phyloP scores from a whole-genome alignment of 2,329 filamentous ascomycete species.

The Calonectria pauciramosa region DNA sequence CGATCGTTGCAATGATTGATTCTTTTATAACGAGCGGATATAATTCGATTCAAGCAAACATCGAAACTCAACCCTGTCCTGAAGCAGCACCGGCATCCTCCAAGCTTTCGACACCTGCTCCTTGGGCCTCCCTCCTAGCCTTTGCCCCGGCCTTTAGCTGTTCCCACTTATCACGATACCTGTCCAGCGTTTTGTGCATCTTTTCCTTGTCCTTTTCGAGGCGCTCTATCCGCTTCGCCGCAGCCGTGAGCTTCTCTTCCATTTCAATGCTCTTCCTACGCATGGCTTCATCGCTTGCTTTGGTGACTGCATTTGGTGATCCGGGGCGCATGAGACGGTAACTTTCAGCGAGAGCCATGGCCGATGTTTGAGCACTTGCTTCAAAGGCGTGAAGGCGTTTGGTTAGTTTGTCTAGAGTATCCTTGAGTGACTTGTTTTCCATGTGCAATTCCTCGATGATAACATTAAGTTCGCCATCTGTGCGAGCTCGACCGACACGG shows the following conservation, averaged over 20 bases:
- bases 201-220: slow-evolving; percentile 74
- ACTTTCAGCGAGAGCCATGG: slow-evolving; percentile 88
- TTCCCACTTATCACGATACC: slow-evolving; percentile 74
- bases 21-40: neutral
- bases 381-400: slow-evolving; percentile 94
- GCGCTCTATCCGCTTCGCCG: slow-evolving; percentile 73
- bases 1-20: neutral
- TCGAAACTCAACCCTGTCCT: slow-evolving; percentile 28
- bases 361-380: slow-evolving; percentile 88
- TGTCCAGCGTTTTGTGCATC: slow-evolving; percentile 68
- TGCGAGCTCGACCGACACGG: slow-evolving; percentile 56
- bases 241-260: slow-evolving; percentile 73
- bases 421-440: slow-evolving; percentile 89
- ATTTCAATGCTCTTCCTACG: slow-evolving; percentile 71
- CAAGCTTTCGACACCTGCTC: slow-evolving; percentile 48
- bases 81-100: slow-evolving; percentile 48
- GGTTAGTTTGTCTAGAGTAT: slow-evolving; percentile 87
- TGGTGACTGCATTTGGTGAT: slow-evolving; percentile 59
- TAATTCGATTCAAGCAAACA: neutral
- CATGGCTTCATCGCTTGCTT: slow-evolving; percentile 53
- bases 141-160: slow-evolving; percentile 73
- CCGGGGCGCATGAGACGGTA: slow-evolving; percentile 73
- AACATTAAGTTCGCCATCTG: slow-evolving; percentile 68
- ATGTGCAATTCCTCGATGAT: slow-evolving; percentile 89
- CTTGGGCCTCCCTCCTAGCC: slow-evolving; percentile 63